Conservation (phyloP, 495 filamentous ascomycete genomes). For the Penicillium daleae region DNA sequence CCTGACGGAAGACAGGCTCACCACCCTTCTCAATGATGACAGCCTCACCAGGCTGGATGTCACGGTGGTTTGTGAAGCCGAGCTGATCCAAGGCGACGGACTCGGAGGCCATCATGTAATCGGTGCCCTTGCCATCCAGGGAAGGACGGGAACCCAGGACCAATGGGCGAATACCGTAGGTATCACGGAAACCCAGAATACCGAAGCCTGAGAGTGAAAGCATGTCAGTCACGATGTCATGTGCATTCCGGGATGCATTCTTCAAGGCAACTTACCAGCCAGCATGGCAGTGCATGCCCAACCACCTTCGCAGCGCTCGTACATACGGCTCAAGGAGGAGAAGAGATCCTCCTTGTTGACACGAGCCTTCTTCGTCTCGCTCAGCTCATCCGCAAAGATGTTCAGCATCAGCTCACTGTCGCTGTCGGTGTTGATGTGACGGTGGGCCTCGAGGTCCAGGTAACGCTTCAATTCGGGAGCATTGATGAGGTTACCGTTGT, state of each 20-base stretch:
- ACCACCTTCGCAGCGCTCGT: conserved; percentile 76
- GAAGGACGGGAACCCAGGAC: conserved; percentile 77
- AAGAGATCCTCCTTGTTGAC: conserved; percentile 93
- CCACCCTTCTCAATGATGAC: conserved; percentile 90
- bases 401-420: conserved; percentile 96
- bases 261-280: conserved; percentile 59
- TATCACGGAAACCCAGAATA: conserved; percentile 86
- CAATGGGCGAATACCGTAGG: conserved; percentile 88
- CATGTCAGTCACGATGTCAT: conserved; percentile 18
- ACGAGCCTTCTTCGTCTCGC: conserved; percentile 94
- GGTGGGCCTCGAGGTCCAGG: conserved; percentile 85
- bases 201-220: conserved; percentile 64
- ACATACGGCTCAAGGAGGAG: conserved; percentile 72
- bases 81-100: conserved; percentile 88
- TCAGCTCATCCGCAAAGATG: conserved; percentile 90
- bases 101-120: conserved; percentile 99
- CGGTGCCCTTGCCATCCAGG: conserved; percentile 66
- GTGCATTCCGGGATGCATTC: background rate
- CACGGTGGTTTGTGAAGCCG: conserved; percentile 78
- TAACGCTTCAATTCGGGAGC: conserved; percentile 75
- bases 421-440: conserved; percentile 96
- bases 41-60: conserved; percentile 89
- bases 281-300: conserved; percentile 93
- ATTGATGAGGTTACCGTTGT: conserved; percentile 96
- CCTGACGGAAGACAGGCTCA: conserved; percentile 73